These are phyloP conservation scores for Syncephalis plumigaleata DNA, from an alignment of 371 early-diverging fungal species.

Conservation along the genomic window DNA sequence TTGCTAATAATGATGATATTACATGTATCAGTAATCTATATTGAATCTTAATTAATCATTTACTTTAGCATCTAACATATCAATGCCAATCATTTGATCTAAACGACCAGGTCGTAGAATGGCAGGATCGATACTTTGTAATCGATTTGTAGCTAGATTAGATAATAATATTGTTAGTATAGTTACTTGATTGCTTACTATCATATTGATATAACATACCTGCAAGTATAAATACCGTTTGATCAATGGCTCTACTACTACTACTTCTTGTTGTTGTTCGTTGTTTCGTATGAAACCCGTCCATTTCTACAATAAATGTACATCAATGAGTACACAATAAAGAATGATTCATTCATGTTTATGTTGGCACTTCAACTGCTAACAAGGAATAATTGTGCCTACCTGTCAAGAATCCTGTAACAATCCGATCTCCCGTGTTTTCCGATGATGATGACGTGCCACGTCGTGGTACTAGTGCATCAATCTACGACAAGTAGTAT, in stretches of 20 bases:
- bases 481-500: conserved; percentile 25
- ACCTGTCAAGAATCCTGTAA: conserved; percentile 63
- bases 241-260: conserved; percentile 31
- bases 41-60: conserved; percentile 6
- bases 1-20: not conserved
- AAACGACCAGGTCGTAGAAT: conserved; percentile 97
- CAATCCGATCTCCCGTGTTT: conserved; percentile 61
- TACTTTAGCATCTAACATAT: conserved; percentile 6
- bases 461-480: conserved; percentile 46
- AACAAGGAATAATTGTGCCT: too few relatives aligned
- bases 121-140: conserved; percentile 80
- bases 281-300: conserved; percentile 44
- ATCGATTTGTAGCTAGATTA: conserved; percentile 33
- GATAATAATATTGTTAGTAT: not conserved
- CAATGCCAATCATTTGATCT: conserved; percentile 26
- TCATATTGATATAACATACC: too few relatives aligned
- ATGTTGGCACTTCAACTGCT: too few relatives aligned
- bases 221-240: conserved; percentile 26
- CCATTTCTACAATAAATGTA: conserved; percentile 40
- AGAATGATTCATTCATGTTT: too few relatives aligned
- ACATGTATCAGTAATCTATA: conserved; percentile 9
- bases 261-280: too few relatives aligned
- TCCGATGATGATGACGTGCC: conserved; percentile 50
- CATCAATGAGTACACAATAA: too few relatives aligned
- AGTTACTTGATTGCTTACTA: not conserved